A percentile compares a stretch with the other conserved stretches of the same genome.
Evolutionary conservation across 345 rosid species (phyloP).

Genomic region (Lagerstroemia speciosa): DNA sequence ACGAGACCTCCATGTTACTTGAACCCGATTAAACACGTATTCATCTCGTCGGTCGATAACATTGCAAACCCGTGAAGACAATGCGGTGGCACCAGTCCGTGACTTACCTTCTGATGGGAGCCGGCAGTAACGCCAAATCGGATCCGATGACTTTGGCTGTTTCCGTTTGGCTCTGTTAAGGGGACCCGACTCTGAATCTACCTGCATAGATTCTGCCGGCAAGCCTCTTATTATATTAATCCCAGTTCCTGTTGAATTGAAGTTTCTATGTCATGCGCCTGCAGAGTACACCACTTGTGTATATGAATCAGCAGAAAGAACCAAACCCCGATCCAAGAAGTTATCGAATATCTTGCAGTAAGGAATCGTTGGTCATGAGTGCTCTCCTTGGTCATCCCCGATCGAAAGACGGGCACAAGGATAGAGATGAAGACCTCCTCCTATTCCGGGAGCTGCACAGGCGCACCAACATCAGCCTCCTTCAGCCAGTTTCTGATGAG

Average conservation of each 20-base stretch:
- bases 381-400: not conserved
- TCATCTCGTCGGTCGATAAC: not conserved
- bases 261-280: not conserved
- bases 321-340: not conserved
- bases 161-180: not conserved
- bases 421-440: conserved; percentile 43
- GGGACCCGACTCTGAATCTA: not conserved
- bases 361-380: not conserved
- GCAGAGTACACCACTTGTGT: not conserved
- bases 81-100: not conserved
- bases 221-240: not conserved
- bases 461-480: conserved; percentile 43
- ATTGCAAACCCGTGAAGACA: not conserved
- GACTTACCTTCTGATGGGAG: not conserved
- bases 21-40: not conserved
- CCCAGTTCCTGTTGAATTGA: not conserved
- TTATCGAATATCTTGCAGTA: not conserved
- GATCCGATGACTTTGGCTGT: not conserved
- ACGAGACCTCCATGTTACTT: not conserved
- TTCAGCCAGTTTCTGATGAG: conserved; percentile 53
- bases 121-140: not conserved
- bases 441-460: conserved; percentile 46
- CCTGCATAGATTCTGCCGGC: not conserved
- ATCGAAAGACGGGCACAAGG: not conserved
- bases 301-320: not conserved